Percentiles rank a stretch among this genome's conserved stretches.
phyloP scores from a whole-genome alignment of 139 green algal species.

The Tetradesmus lagerheimii region DNA sequence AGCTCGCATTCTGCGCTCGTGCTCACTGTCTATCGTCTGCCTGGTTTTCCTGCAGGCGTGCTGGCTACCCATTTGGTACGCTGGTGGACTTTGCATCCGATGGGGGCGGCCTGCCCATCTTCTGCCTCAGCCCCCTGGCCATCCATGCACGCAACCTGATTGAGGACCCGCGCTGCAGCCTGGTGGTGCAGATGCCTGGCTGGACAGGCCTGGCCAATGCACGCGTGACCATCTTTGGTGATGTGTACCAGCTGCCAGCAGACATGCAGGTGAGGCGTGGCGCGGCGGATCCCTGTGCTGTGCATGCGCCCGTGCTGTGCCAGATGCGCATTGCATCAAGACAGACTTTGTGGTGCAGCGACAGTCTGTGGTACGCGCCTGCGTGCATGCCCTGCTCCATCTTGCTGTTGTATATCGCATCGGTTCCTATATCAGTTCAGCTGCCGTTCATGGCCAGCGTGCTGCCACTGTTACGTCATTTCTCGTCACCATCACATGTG shows the following conservation, averaged over 20 bases:
- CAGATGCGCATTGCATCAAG: too few relatives aligned
- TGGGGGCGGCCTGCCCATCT: conserved; percentile 91
- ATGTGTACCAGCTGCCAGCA: conserved; percentile 91
- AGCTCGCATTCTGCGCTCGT: too few relatives aligned
- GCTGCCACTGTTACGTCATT: too few relatives aligned
- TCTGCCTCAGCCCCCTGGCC: conserved; percentile 83
- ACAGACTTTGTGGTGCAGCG: too few relatives aligned
- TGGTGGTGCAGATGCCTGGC: conserved; percentile 95
- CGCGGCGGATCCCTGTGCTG: background rate
- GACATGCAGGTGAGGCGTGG: conserved; percentile 80
- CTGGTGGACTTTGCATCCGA: conserved; percentile 98
- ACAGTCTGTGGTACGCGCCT: too few relatives aligned
- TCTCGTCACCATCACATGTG: background rate
- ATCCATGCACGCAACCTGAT: conserved; percentile 88
- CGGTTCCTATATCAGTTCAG: too few relatives aligned
- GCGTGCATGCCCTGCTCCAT: too few relatives aligned
- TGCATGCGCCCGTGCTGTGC: too few relatives aligned
- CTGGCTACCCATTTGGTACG: conserved; percentile 97
- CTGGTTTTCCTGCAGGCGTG: conserved; percentile 58
- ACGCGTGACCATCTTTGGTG: conserved; percentile 98
- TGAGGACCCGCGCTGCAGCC: conserved; percentile 73
- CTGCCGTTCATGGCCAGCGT: too few relatives aligned
- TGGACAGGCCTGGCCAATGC: conserved; percentile 98
- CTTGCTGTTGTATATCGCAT: too few relatives aligned
- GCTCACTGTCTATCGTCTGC: too few relatives aligned